Evolutionary conservation across 768 basidiomycete genomes (phyloP).

Genomic region (Boletales sp.): DNA sequence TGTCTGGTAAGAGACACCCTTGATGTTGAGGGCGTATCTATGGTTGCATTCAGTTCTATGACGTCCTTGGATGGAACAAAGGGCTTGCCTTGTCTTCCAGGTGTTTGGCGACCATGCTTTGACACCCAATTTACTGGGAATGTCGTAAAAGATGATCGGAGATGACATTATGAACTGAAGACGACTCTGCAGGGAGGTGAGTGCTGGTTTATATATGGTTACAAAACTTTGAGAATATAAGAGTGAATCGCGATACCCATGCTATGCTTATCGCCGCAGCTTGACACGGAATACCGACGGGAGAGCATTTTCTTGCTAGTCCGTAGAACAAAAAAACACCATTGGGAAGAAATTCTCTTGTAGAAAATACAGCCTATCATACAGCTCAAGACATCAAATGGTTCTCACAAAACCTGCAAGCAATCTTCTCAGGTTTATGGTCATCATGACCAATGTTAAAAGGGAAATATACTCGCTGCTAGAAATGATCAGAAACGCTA

Average conservation of each 20-base stretch:
- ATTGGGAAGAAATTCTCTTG: too few species aligned
- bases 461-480: conserved; percentile 2
- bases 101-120: conserved; percentile 44
- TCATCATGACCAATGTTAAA: conserved; percentile 13
- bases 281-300: not conserved
- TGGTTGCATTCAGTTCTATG: not conserved
- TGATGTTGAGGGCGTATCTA: conserved; percentile 40
- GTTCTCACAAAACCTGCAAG: not conserved
- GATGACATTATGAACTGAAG: conserved; percentile 18
- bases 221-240: too few species aligned
- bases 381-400: not conserved
- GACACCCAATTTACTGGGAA: conserved; percentile 31
- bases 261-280: conserved; percentile 5
- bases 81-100: conserved; percentile 40
- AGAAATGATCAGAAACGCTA: conserved; percentile 1
- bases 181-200: not conserved
- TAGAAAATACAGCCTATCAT: not conserved
- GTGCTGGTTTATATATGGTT: conserved; percentile 3
- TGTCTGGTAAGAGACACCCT: conserved; percentile 39
- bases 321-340: not conserved
- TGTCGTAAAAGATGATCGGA: conserved; percentile 43
- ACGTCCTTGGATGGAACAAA: not conserved
- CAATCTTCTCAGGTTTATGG: conserved; percentile 11
- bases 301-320: not conserved
- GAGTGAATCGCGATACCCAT: not conserved